These are phyloP conservation scores for Pleurotus giganteus DNA, from an alignment of 768 basidiomycete species.

Conservation along the genomic window DNA sequence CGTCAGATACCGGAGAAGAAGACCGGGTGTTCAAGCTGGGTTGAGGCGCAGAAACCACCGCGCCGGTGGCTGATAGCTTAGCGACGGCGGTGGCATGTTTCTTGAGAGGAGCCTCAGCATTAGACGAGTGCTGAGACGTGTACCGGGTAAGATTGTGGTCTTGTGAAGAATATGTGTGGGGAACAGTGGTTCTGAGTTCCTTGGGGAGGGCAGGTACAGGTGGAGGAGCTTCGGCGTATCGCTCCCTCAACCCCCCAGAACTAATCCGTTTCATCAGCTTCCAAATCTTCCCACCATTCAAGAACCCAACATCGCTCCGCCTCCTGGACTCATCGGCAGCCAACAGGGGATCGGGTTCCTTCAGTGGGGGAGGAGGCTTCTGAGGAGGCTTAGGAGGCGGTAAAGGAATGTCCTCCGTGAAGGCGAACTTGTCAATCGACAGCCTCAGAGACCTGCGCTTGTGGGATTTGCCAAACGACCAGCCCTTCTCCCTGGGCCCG, in stretches of 20 bases:
- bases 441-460: constrained; percentile 27
- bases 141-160: constrained; percentile 18
- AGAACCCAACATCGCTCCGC: neutral
- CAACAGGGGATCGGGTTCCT: neutral
- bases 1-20: constrained; percentile 61
- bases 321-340: neutral
- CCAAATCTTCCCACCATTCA: constrained; percentile 50
- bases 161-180: constrained; percentile 17
- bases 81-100: constrained; percentile 10
- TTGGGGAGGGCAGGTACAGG: constrained; percentile 64
- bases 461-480: constrained; percentile 16
- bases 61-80: constrained; percentile 9
- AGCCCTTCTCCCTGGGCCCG: constrained; percentile 13
- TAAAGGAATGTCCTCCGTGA: constrained; percentile 8
- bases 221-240: constrained; percentile 39
- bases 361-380: neutral
- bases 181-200: constrained; percentile 21
- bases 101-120: constrained; percentile 13
- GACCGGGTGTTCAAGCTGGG: constrained; percentile 54
- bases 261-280: constrained; percentile 71
- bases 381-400: neutral
- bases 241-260: constrained; percentile 60
- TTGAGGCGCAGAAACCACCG: constrained; percentile 18
- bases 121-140: constrained; percentile 21
- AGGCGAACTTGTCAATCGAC: constrained; percentile 30